Evolutionary conservation across 176 grass and related monocot species (phyloP).

Genomic region (Eragrostis nindensis): DNA sequence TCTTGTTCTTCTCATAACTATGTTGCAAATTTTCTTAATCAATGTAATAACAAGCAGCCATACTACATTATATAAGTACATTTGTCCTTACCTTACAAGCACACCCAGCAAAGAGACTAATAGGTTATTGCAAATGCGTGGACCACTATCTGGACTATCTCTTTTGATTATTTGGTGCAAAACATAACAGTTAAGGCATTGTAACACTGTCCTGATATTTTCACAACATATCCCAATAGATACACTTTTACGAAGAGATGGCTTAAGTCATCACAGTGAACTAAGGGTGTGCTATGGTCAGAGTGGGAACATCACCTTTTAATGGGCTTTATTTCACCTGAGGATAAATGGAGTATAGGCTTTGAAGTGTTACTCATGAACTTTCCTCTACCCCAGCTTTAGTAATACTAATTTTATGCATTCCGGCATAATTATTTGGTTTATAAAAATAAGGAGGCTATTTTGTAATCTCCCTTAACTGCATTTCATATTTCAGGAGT

Average conservation of each 20-base stretch:
- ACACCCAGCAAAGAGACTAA: background rate
- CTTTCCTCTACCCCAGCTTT: background rate
- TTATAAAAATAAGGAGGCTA: background rate
- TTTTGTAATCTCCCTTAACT: slow-evolving; percentile 15
- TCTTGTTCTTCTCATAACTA: no score
- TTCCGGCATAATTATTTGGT: slow-evolving; percentile 19
- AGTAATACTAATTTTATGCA: background rate
- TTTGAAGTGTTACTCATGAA: slow-evolving; percentile 25
- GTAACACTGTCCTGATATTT: background rate
- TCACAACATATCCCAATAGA: background rate
- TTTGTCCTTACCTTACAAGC: background rate
- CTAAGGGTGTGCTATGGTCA: background rate
- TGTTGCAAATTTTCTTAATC: background rate
- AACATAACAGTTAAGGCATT: background rate
- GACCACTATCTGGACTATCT: background rate
- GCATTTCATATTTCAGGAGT: slow-evolving; percentile 63
- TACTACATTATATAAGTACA: background rate
- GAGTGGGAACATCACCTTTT: background rate
- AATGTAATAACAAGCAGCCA: background rate
- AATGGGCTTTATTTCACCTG: background rate
- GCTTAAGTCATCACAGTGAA: background rate
- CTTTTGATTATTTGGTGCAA: background rate
- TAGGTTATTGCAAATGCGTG: background rate
- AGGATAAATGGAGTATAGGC: background rate
- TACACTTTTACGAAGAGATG: background rate